These are phyloP conservation scores for Alternaria sp. DNA, from an alignment of 2,329 filamentous ascomycete species.

Conservation along the genomic window DNA sequence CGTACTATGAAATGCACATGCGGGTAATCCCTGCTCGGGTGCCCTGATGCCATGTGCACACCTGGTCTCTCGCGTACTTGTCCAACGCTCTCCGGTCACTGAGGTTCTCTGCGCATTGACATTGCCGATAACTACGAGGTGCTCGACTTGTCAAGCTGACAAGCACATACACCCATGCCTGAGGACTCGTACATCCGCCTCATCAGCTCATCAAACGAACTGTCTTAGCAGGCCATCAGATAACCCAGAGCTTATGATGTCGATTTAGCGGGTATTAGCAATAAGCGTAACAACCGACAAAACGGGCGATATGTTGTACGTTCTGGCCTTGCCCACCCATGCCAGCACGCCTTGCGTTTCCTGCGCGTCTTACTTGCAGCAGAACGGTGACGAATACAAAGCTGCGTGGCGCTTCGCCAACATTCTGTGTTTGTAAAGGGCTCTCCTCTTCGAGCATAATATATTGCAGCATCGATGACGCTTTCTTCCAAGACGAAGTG, in stretches of 20 bases:
- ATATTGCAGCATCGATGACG: not conserved
- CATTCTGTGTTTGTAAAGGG: slow-evolving; percentile 3
- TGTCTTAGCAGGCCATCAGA: not conserved
- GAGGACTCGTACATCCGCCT: not conserved
- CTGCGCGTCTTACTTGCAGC: slow-evolving; percentile 15
- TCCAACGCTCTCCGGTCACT: not conserved
- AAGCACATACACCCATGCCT: not conserved
- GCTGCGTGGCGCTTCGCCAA: slow-evolving; percentile 1
- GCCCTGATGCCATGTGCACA: slow-evolving; percentile 3
- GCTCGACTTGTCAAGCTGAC: not conserved
- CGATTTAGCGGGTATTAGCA: not conserved
- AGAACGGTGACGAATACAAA: slow-evolving; percentile 7
- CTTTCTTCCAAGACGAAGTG: not conserved
- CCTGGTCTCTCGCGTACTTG: not conserved
- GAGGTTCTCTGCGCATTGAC: not conserved
- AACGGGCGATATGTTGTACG: not conserved
- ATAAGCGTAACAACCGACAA: not conserved
- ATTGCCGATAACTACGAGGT: not conserved
- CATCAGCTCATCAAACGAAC: not conserved
- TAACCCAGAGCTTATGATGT: not conserved
- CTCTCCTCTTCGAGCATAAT: not conserved
- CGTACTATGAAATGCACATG: slow-evolving; percentile 1
- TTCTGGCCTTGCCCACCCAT: slow-evolving; percentile 2
- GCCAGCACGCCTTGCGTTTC: not conserved
- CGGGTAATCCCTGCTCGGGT: not conserved